Evolutionary conservation across 495 filamentous ascomycete species (phyloP), one percentile per base, ranked within the genome.

Genomic region (Talaromyces liani): DNA sequence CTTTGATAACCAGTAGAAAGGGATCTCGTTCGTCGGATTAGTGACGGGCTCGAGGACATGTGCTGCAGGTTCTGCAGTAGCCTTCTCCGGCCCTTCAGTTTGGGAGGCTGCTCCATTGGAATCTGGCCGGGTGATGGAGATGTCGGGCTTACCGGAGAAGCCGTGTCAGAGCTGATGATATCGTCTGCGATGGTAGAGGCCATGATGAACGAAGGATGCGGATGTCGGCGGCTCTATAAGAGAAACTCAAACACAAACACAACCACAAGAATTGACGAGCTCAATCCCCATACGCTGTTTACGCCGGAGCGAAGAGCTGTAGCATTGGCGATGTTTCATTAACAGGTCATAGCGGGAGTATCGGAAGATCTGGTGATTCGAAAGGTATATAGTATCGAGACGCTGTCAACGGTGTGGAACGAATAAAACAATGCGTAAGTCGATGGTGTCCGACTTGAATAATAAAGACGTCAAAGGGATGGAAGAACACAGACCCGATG

Each of bases 31-130:
- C 87, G 71, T 60, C 86, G 85, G 33, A 82, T 75, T 29, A 98
- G 77, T 24, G 90, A 88, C 9, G 91, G 89, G 2, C 89, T 92
- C 2, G 94, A 97, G 16, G 92, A 90, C 64, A 98, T 94, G 49
- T 92, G 89, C 68, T 95, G 87, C 57, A 98, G 82, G 57, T 85
- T 86, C 64, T 91, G 87, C 22, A 97, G 75, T 47, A 98, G 76
- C 59, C 87, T 86, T 62, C 87, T 85, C 34, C 90, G 84, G 24
- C 90, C 88, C 71, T 87, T 92, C 56, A 87, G 79, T 74, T 91
- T 94, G 7, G 76, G 73, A 10, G 79, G 77, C 49, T 73, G 75
- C 45, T 87, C 85, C 60, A 81, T 65, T 0, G 80, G 78, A 20
- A 81, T 74, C 68, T 77, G 74, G 4, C 70, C 74, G 12, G 64